Evolutionary conservation across 2,329 filamentous ascomycete genomes (phyloP), one percentile per base, ranked within the genome.

Genomic region (Epichloe elymi): DNA sequence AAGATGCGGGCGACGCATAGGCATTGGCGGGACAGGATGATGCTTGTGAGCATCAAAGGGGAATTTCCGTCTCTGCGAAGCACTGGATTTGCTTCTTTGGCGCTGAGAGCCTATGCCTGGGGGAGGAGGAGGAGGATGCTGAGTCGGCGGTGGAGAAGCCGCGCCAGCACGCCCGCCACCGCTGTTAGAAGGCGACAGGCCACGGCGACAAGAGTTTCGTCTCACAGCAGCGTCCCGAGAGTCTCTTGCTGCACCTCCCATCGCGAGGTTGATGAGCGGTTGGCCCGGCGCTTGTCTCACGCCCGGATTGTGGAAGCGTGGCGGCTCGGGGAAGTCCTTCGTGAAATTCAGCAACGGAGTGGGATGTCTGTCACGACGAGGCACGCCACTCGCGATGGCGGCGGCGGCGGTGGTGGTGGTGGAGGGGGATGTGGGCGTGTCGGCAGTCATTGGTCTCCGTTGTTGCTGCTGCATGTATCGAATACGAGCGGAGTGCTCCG

Each of bases 301-400:
- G 19, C 70, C 72, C 43, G 67, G 68, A 4, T 78, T 23, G 26
- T 70, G 71, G 49, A 70, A 65, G 60, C 75, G 74, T 63, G 83
- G 73, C 17, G 82, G 82, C 54, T 85, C 82, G 47, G 75, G 72
- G 60, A 83, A 85, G 46, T 73, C 71, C 0, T 80, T 60, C 37
- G 57, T 82, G 40, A 88, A 72, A 59, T 86, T 85, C 33, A 89
- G 67, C 5, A 89, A 72, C 1, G 85, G 84, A 54, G 80, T 48
- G 3, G 52, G 80, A 3, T 73, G 72, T 58, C 61, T 63, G 11
- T 66, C 58, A 10, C 58, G 60, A 30, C 56, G 55, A 35, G 56
- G 20, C 11, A 53, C 40, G 46, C 40, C 40, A 15, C n/a, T 19
- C 35, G 20, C 38, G 20, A 37, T 47, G 6, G 35, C n/a, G 14